Conservation (phyloP, 441 rosid species). For the Kokia cookei region DNA sequence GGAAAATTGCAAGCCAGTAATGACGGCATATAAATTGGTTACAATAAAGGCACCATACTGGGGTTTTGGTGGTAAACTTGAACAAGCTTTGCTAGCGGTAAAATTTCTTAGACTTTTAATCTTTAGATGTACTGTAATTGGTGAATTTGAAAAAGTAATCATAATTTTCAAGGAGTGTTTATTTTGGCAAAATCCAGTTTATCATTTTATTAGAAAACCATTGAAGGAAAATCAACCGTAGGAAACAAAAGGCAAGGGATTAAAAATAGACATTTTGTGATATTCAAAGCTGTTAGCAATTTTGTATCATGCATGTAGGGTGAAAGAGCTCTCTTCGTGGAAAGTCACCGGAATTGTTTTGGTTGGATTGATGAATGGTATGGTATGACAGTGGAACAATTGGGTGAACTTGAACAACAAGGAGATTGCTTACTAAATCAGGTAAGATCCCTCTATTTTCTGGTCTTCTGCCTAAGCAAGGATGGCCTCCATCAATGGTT, state of each 20-base stretch:
- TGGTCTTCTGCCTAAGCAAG: too few relatives aligned
- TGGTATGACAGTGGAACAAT: conserved; percentile 44
- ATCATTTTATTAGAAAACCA: too few relatives aligned
- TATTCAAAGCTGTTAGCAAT: background rate
- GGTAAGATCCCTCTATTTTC: conserved; percentile 18
- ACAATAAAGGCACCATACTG: conserved; percentile 65
- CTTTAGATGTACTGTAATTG: background rate
- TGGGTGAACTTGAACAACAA: conserved; percentile 35
- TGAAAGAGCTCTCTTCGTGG: background rate
- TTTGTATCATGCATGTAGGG: background rate
- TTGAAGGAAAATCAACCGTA: too few relatives aligned
- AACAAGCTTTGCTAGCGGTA: conserved; percentile 61
- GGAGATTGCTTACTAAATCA: conserved; percentile 23
- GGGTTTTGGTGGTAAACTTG: conserved; percentile 65
- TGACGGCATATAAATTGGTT: conserved; percentile 66
- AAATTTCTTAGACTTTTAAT: background rate
- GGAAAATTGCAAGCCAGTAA: conserved; percentile 52
- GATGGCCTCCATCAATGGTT: too few relatives aligned
- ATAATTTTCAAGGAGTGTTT: too few relatives aligned
- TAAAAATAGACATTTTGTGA: too few relatives aligned
- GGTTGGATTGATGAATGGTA: conserved; percentile 72
- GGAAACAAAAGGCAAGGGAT: too few relatives aligned
- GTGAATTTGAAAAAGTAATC: background rate
- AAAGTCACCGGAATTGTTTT: conserved; percentile 46
- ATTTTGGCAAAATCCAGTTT: too few relatives aligned